Evolutionary conservation across 78 protist genomes (phyloP).

Genomic region (Dictyostelium firmibasis): DNA sequence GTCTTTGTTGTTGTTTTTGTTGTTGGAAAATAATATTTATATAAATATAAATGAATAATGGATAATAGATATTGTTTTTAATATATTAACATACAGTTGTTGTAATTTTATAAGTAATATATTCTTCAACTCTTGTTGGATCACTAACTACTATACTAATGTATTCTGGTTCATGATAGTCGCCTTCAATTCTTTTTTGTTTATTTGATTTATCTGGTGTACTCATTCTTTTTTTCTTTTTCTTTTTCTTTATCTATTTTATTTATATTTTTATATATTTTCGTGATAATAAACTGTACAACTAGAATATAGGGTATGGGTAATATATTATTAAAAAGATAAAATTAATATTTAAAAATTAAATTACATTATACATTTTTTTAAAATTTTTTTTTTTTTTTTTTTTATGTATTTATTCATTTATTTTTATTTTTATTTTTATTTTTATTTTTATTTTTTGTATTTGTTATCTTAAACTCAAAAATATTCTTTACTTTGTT

Average conservation of each 20-base stretch:
- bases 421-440: too few relatives aligned
- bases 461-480: too few relatives aligned
- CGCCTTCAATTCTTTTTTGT: constrained; percentile 58
- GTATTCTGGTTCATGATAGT: constrained; percentile 76
- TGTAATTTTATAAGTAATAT: constrained; percentile 51
- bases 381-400: neutral
- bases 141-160: constrained; percentile 58
- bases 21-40: too few relatives aligned
- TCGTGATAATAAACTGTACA: neutral
- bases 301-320: neutral
- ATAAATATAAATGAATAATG: neutral
- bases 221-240: neutral
- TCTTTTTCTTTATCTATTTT: neutral
- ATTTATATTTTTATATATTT: neutral
- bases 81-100: constrained; percentile 15
- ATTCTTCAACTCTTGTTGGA: constrained; percentile 56
- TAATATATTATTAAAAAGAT: neutral
- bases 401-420: neutral
- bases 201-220: constrained; percentile 7
- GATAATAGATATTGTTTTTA: neutral
- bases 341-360: neutral
- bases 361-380: neutral
- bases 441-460: too few relatives aligned
- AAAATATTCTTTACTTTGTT: too few relatives aligned
- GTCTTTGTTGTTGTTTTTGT: too few relatives aligned